Evolutionary conservation across 768 basidiomycete genomes (phyloP), one percentile per base, ranked within the genome.

Genomic region (Rhizopogon vesiculosus): DNA sequence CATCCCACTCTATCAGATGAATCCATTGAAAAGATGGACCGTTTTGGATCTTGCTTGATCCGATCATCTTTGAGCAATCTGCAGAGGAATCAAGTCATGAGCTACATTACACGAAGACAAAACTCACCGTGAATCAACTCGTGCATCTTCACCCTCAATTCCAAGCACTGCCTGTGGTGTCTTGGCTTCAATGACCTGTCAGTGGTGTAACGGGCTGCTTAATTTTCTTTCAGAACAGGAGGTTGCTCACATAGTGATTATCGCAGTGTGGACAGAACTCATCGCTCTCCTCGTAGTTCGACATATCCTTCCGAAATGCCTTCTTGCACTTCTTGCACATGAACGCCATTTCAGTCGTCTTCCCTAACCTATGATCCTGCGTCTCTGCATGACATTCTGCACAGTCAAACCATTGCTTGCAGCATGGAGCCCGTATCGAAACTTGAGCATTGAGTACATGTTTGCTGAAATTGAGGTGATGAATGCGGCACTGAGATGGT

Each of bases 261-360:
- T 98, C 97, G 67, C 97, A 98, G 71, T 97, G 89, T 0, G 96
- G 97, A 68, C 97, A 98, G 68, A 87, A 98, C 72, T 99, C 97
- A 68, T 98, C 95, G 66, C 93, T 93, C 69, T 99, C 96, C 63
- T 98, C 96, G 65, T 92, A 98, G 7, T 70, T 72, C 0, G 78
- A 60, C 93, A 98, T 94, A 71, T 98, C 93, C 75, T 99, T 98
- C 60, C 95, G 76, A 67, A 99, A 98, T 4, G 93, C 93, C 74
- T 96, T 97, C 71, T 90, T 91, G 76, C 91, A 92, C 70, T 92
- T 92, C 68, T 93, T 93, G 74, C 90, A 93, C 55, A 82, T 72
- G 66, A 93, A 91, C 5, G 73, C 72, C 90, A 92, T 91, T 74
- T 99, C 97, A 42, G 78, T 77, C 54, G 91, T 91, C 71, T 84